Base-by-base conservation (phyloP, 345 rosid species). In the Melaleuca quinquenervia region DNA sequence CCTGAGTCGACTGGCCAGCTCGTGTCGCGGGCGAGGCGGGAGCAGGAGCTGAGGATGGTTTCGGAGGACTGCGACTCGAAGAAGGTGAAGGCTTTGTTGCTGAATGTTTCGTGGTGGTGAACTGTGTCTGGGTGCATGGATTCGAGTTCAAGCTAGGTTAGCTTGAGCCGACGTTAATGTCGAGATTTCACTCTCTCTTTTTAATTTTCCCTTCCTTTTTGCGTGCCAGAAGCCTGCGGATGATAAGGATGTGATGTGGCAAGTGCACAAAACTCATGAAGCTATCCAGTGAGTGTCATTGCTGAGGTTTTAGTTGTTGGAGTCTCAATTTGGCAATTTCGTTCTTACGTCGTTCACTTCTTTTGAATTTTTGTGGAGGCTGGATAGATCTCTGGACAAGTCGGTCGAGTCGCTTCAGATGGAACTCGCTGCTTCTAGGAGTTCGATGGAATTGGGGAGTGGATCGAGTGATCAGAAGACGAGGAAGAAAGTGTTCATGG, bases 301-400 rank as follows among this genome's bases (percentile, higher is more conserved):
- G 74, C 29, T 70, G 29, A 24, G 50, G 82, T 48, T 53, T 54
- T 83, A 26, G 11, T 26, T 26, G 49, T 51, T 70, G 54, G 41
- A 58, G 60, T 54, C 62, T 26, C 26, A 27, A 51, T 53, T 51
- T 78, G 27, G 24, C 50, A 49, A 26, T 48, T 32, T n/a, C n/a
- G 52, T 84, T 60, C 29, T 48, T 64, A 85, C 29, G 82, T 85
- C 56, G 52, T 44, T 86, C 32, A 45, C 48, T 64, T 8, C 76
- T 80, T 85, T 26, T 85, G 84, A 70, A n/a, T 26, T 75, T 48
- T 85, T 83, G 58, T 87, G 89, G 95, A 88, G 89, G 84, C 82
- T 12, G 83, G 78, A 44, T 87, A 97, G 99, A 88, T 94, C 98
- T n/a, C 83, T 95, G 32, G 99, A 95, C 88, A 93, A 96, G 95